phyloP scores from a whole-genome alignment of 2,329 filamentous ascomycete species.

The Aspergillus oerlinghausenensis region DNA sequence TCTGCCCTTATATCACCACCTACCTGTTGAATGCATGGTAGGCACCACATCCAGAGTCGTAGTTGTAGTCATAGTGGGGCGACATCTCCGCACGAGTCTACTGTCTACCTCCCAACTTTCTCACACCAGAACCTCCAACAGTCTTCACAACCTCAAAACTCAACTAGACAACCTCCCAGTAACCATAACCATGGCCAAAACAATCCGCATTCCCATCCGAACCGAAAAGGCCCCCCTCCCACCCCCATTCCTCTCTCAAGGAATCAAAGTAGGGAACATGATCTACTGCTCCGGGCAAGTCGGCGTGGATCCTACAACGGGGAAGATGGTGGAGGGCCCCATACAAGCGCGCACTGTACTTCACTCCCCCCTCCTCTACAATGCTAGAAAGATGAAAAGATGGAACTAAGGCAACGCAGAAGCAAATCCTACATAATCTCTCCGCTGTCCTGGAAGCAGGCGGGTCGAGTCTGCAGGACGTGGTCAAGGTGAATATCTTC shows the following conservation, averaged over 20 bases:
- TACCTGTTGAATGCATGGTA: not conserved
- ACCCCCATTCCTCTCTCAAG: constrained; percentile 53
- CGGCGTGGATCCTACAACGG: constrained; percentile 51
- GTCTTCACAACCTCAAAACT: too few relatives aligned
- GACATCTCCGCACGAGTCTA: not conserved
- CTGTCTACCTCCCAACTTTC: too few relatives aligned
- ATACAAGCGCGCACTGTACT: constrained; percentile 51
- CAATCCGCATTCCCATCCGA: constrained; percentile 26
- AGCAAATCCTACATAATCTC: constrained; percentile 52
- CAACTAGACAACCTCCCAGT: not conserved
- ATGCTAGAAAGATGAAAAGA: not conserved
- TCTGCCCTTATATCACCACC: not conserved
- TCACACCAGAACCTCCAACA: not conserved
- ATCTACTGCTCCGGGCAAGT: constrained; percentile 64
- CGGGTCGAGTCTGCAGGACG: constrained; percentile 53
- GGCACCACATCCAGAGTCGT: not conserved
- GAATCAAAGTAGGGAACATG: constrained; percentile 56
- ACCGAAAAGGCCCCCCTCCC: constrained; percentile 46
- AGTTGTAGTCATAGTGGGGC: not conserved
- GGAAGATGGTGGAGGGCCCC: constrained; percentile 51
- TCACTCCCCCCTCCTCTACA: not conserved
- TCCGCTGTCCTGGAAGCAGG: constrained; percentile 56
- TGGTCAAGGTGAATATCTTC: constrained; percentile 63
- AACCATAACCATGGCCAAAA: constrained; percentile 6
- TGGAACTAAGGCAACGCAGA: constrained; percentile 23